Evolutionary conservation across 805 yeast species (phyloP).

Genomic region (Zygosaccharomyces bailii): DNA sequence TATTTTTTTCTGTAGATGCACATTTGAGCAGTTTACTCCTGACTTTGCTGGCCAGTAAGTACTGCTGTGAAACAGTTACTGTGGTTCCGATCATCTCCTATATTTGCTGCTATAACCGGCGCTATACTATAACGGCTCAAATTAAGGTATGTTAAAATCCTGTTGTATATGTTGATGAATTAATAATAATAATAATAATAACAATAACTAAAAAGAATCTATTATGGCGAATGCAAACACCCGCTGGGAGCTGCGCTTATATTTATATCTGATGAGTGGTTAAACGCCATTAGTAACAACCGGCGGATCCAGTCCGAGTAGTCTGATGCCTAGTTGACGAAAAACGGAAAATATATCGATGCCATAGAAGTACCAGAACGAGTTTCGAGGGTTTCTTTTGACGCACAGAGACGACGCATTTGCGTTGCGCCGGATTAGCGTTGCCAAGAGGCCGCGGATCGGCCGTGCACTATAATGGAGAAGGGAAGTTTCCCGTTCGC

Average conservation of each 20-base stretch:
- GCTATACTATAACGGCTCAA: too few species aligned
- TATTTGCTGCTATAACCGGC: too few species aligned
- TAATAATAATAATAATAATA: too few species aligned
- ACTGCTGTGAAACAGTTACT: constrained; percentile 14
- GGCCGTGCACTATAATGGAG: not conserved
- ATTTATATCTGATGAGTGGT: constrained; percentile 8
- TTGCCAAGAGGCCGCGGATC: not conserved
- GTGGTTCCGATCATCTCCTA: constrained; percentile 9
- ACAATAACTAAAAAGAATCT: too few species aligned
- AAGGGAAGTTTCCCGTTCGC: not conserved
- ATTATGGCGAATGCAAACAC: too few species aligned
- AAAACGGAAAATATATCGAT: constrained; percentile 5
- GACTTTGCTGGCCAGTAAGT: constrained; percentile 23
- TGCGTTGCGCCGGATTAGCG: not conserved
- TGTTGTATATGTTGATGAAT: too few species aligned
- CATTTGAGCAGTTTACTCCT: constrained; percentile 23
- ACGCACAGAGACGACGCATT: not conserved
- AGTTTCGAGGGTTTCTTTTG: not conserved
- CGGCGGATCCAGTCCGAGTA: not conserved
- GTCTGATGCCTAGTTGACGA: not conserved
- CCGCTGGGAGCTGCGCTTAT: not conserved
- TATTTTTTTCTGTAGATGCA: constrained; percentile 18
- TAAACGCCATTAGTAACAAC: constrained; percentile 5
- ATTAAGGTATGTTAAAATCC: too few species aligned
- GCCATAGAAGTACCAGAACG: not conserved